phyloP scores from a whole-genome alignment of 257 asterid genomes.

The Nyctanthes arbortristis region DNA sequence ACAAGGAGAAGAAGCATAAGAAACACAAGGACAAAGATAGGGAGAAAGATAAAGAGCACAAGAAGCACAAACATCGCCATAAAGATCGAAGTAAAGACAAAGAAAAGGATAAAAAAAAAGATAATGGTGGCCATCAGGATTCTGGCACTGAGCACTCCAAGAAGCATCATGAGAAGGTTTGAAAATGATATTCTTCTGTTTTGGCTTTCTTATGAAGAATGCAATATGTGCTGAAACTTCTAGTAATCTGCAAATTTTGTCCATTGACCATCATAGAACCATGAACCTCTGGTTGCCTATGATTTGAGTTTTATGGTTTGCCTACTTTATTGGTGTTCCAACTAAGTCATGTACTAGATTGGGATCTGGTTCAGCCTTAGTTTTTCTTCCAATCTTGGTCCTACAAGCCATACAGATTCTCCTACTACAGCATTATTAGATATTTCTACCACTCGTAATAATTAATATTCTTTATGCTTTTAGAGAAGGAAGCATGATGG shows the following conservation, averaged over 20 bases:
- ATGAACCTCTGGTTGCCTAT: no score
- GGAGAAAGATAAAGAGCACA: slow-evolving; percentile 39
- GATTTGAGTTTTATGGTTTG: no score
- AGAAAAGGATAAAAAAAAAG: slow-evolving; percentile 54
- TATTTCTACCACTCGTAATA: slow-evolving; percentile 12
- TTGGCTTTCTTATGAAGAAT: slow-evolving; percentile 26
- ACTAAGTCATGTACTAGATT: not conserved
- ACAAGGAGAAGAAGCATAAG: slow-evolving; percentile 37
- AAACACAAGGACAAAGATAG: slow-evolving; percentile 40
- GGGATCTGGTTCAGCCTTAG: slow-evolving; percentile 3
- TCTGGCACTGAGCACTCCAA: slow-evolving; percentile 48
- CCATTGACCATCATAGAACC: no score
- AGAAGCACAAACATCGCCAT: slow-evolving; percentile 40
- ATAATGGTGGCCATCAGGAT: slow-evolving; percentile 48
- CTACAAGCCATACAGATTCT: not conserved
- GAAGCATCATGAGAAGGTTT: slow-evolving; percentile 59
- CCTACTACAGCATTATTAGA: not conserved
- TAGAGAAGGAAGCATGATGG: slow-evolving; percentile 76
- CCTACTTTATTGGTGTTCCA: not conserved
- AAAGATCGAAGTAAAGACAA: slow-evolving; percentile 34
- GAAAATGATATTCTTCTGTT: slow-evolving; percentile 9
- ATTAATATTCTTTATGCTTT: slow-evolving; percentile 16
- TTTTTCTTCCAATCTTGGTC: not conserved
- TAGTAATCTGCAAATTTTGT: not conserved
- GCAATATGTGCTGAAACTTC: slow-evolving; percentile 8